Evolutionary conservation across 306 rosid genomes (phyloP), one percentile per base, ranked within the genome.

Genomic region (Quercus suber): DNA sequence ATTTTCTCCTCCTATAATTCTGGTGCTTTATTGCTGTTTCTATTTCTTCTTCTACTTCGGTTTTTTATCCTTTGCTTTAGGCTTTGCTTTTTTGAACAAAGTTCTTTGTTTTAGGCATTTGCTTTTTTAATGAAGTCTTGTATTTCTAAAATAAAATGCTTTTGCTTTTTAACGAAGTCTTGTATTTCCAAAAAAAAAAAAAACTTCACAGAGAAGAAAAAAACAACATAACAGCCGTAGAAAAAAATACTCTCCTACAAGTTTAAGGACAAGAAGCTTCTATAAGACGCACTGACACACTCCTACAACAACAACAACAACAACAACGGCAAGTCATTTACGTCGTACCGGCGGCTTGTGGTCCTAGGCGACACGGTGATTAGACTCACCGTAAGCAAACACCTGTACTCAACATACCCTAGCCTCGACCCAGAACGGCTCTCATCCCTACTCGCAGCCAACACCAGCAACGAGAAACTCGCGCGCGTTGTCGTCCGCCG

Each of bases 251-350:
- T 90, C 23, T 28, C 75, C 0, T 82, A 94, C 81, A 20, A 15
- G 0, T 94, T 94, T 73, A 72, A 19, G 37, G 77, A 87, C 80
- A 83, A 78, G 87, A 82, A 56, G 76, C 93, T 94, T 71, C 81
- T 94, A 3, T 92, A 88, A 75, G 87, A 92, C 23, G 97, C 97
- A 0, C 82, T 94, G 1, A 94, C 97, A 4, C 97, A 94, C 80
- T 33, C 89, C n/a, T 94, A 97, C 1, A 82, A 33, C 37, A 5
- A 31, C 73, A 21, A 21, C 23, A 21, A 21, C 23, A 21, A 21
- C 23, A 33, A 33, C 37, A 0, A 81, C 1, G 79, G 37, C 37
- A 33, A 69, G 3, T 51, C 80, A 1, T 5, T 5, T 2, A 33
- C 6, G 37, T 82, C 94, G 3, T 92, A 89, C 25, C 81, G 90